Base-by-base conservation (phyloP, 2,329 filamentous ascomycete genomes). In the Venturia effusa region DNA sequence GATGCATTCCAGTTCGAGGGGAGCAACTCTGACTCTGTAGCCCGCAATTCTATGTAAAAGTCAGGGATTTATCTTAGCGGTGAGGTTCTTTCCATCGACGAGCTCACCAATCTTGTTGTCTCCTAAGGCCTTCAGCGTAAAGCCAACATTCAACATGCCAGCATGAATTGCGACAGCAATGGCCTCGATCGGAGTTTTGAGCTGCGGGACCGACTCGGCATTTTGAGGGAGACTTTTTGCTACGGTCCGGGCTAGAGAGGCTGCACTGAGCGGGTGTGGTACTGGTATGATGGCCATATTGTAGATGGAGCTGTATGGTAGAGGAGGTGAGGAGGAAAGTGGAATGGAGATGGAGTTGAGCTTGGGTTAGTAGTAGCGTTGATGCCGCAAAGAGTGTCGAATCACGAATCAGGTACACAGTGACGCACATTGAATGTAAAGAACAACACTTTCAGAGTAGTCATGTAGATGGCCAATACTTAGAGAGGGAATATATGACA, bases 91-190 rank as follows among this genome's bases (percentile, higher is more conserved):
- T 51, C 15, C 51, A 34, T 24, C 40, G 34, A 15, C 40, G 15
- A 15, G 69, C 77, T 66, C 76, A 90, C 89, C 83, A 67, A 89
- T 84, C 59, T 80, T 84, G 71, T 92, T 85, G 62, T 93, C 90
- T 59, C 88, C 83, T n/a, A 96, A 86, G 1, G 92, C 92, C 22
- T 91, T 76, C 3, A 97, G 81, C 62, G 87, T 83, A 74, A 97
- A 97, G 67, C 86, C 89, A 2, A 93, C 84, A 10, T 87, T 86
- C 30, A 84, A 74, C 86, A 97, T 89, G 70, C 87, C 91, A 3
- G 90, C 88, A 74, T 99, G 93, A 24, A 87, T 81, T 67, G 95
- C 87, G 30, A 97, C 83, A 19, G 90, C 91, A 66, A 97, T 80
- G 59, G 88, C 90, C 77, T 97, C 92, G 73, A 88, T 90, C 0